These are phyloP conservation scores for Aspergillus pseudoviridinutans DNA, from an alignment of 2,329 filamentous ascomycete species.

Conservation along the genomic window DNA sequence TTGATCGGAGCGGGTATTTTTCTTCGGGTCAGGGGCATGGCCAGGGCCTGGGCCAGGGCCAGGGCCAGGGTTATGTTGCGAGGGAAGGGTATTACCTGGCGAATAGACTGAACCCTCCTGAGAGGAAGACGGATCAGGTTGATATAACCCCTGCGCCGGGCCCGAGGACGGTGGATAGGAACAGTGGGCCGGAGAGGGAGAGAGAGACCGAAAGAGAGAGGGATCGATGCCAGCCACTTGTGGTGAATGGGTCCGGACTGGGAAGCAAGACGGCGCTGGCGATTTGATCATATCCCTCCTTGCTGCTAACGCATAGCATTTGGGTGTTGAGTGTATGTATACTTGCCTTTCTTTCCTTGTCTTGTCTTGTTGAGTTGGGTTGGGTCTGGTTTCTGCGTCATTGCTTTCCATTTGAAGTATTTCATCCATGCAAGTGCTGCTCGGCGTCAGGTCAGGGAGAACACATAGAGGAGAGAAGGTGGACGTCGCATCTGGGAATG, in stretches of 20 bases:
- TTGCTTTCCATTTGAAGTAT: not conserved
- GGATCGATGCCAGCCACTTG: conserved; percentile 26
- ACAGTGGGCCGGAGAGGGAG: not conserved
- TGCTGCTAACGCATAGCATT: not conserved
- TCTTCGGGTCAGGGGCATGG: conserved; percentile 5
- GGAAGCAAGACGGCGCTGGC: conserved; percentile 14
- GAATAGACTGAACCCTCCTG: not conserved
- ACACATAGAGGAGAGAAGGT: not conserved
- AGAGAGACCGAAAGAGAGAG: too few relatives aligned
- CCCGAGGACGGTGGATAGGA: not conserved
- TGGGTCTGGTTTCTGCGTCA: not conserved
- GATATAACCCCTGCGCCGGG: not conserved
- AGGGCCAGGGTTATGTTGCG: not conserved
- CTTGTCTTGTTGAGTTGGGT: not conserved
- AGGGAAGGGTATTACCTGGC: not conserved
- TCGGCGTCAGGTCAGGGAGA: not conserved
- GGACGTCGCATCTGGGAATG: not conserved
- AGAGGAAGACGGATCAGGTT: not conserved
- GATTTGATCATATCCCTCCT: conserved; percentile 3
- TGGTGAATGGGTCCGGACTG: conserved; percentile 31
- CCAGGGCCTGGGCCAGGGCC: conserved; percentile 1
- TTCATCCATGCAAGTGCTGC: not conserved
- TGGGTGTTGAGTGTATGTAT: not conserved
- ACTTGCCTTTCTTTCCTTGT: not conserved
- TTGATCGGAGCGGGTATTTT: conserved; percentile 22